These are phyloP conservation scores for Microbotryum silenes-acaulis DNA, from an alignment of 1,284 basidiomycete species.

Conservation along the genomic window DNA sequence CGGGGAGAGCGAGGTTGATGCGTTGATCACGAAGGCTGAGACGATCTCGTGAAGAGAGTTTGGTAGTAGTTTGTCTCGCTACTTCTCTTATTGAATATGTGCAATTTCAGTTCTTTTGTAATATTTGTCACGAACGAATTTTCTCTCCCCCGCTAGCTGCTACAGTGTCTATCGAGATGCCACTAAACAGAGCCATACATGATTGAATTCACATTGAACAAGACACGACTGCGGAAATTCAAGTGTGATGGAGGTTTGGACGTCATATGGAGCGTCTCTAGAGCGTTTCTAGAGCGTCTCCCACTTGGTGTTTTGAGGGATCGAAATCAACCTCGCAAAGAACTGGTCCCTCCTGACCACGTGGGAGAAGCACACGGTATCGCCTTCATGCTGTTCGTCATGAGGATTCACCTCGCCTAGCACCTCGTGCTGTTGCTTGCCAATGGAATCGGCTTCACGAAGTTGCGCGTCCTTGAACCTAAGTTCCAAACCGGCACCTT, in stretches of 20 bases:
- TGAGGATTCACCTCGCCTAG: constrained; percentile 28
- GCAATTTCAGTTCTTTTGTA: no score
- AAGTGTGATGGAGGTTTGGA: not conserved
- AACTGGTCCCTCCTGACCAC: constrained; percentile 44
- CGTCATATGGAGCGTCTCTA: not conserved
- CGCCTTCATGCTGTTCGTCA: constrained; percentile 31
- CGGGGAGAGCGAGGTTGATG: no score
- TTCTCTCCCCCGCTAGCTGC: no score
- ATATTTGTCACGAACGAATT: no score
- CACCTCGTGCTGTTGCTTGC: constrained; percentile 11
- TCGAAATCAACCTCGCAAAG: constrained; percentile 43
- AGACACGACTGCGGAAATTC: no score
- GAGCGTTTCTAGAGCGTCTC: constrained; percentile 38
- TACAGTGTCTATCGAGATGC: no score
- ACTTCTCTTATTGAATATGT: no score
- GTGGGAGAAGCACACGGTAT: constrained; percentile 40
- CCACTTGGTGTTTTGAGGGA: constrained; percentile 42
- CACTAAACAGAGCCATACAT: no score
- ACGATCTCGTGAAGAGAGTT: no score
- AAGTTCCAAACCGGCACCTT: constrained; percentile 40
- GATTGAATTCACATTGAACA: no score
- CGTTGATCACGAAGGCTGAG: no score
- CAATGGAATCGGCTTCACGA: constrained; percentile 18
- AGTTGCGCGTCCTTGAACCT: constrained; percentile 22
- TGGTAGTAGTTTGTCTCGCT: no score